A percentile compares a stretch with the other conserved stretches of the same genome.
phyloP scores from a whole-genome alignment of 208 protist species.

The Herpetomonas muscarum region DNA sequence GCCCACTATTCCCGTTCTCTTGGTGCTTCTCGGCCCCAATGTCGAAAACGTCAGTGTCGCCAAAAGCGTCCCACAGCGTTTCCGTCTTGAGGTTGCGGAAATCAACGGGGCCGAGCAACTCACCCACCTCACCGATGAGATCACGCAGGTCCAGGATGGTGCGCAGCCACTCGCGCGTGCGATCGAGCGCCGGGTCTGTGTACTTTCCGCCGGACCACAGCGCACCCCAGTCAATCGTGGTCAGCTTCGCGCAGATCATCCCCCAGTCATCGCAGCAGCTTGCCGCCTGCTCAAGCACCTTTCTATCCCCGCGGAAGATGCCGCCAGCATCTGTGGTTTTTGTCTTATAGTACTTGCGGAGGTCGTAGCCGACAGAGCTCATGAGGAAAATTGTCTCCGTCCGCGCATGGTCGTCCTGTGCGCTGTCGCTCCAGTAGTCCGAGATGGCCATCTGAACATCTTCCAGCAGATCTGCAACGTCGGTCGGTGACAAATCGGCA shows the following conservation, averaged over 20 bases:
- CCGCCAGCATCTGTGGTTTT: slow-evolving; percentile 32
- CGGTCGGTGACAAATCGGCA: slow-evolving; percentile 32
- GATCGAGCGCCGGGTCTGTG: slow-evolving; percentile 50
- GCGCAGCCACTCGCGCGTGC: slow-evolving; percentile 51
- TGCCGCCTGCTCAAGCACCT: slow-evolving; percentile 54
- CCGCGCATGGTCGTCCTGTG: slow-evolving; percentile 68
- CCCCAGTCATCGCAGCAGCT: slow-evolving; percentile 76
- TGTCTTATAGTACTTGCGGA: slow-evolving; percentile 68
- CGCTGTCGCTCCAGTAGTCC: slow-evolving; percentile 84
- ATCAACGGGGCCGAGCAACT: slow-evolving; percentile 54
- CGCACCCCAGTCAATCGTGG: slow-evolving; percentile 79
- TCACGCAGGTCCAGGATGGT: slow-evolving; percentile 52
- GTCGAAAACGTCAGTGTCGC: slow-evolving; percentile 62
- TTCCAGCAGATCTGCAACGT: slow-evolving; percentile 72
- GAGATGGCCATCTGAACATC: slow-evolving; percentile 69
- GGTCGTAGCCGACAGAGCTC: slow-evolving; percentile 61
- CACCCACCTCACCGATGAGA: slow-evolving; percentile 63
- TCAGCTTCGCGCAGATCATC: slow-evolving; percentile 57
- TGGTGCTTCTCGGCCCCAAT: slow-evolving; percentile 41
- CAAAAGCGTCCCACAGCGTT: slow-evolving; percentile 75
- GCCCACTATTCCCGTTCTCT: too few species aligned
- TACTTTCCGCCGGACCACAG: slow-evolving; percentile 46
- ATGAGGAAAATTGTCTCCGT: slow-evolving; percentile 74
- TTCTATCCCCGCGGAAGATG: slow-evolving; percentile 53
- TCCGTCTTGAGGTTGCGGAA: slow-evolving; percentile 57